Percentiles rank a stretch among this genome's conserved stretches.
These are phyloP conservation scores for Verticillium longisporum DNA, from an alignment of 2,329 filamentous ascomycete genomes.

Conservation along the genomic window DNA sequence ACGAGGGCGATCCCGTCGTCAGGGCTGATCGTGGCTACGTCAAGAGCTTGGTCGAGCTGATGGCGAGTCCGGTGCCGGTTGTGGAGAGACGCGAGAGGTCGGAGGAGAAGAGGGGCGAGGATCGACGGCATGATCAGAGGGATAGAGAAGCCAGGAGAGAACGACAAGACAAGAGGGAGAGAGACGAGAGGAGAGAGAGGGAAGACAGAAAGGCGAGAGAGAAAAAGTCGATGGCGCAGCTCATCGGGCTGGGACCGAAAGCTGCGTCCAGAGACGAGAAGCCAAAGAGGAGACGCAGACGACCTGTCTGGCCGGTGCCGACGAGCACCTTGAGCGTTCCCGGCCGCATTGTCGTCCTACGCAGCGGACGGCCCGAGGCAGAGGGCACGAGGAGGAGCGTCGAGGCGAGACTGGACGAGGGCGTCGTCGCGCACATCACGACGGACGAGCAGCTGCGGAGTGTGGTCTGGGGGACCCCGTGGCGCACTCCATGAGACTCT, in stretches of 20 bases:
- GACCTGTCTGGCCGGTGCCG: constrained; percentile 56
- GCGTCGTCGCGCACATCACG: constrained; percentile 62
- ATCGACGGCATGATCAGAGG: constrained; percentile 7
- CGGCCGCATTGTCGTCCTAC: constrained; percentile 61
- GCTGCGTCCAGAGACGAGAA: constrained; percentile 6
- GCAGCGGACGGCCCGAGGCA: constrained; percentile 36
- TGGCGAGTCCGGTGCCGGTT: constrained; percentile 51
- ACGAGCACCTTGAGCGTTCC: constrained; percentile 61
- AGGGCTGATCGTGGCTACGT: constrained; percentile 74
- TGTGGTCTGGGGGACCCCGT: constrained; percentile 74
- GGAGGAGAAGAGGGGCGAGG: constrained; percentile 3
- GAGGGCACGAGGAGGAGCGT: constrained; percentile 38
- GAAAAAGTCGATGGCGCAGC: constrained; percentile 1
- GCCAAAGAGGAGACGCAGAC: constrained; percentile 17
- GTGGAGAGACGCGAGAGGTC: constrained; percentile 9
- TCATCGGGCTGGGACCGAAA: constrained; percentile 9
- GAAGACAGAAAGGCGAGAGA: background rate
- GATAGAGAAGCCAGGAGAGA: constrained; percentile 1
- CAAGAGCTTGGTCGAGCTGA: constrained; percentile 63
- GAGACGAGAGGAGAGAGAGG: too few relatives aligned
- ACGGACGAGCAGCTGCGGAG: constrained; percentile 61
- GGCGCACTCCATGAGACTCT: constrained; percentile 74
- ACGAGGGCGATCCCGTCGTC: constrained; percentile 78
- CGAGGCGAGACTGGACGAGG: constrained; percentile 44
- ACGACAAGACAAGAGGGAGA: background rate